Percentiles rank a stretch among this genome's conserved stretches.
Conservation (phyloP, 306 rosid species). For the Quercus robur region DNA sequence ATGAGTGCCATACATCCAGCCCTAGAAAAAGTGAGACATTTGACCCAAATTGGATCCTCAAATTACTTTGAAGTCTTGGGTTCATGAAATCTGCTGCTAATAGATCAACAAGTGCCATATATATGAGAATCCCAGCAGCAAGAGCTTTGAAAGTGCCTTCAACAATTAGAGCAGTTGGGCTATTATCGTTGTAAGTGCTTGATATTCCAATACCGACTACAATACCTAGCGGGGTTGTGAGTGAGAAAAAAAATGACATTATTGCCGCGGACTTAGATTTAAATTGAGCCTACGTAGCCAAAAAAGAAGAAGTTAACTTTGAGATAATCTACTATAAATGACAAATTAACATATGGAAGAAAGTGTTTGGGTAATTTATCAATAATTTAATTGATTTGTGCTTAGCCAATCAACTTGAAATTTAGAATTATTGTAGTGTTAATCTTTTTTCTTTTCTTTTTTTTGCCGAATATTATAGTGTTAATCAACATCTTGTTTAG, state of each 20-base stretch:
- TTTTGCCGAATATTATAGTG: too few species aligned
- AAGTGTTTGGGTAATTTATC: too few species aligned
- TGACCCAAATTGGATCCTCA: constrained; percentile 11
- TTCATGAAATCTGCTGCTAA: constrained; percentile 47
- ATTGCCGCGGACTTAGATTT: constrained; percentile 36
- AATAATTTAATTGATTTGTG: too few species aligned
- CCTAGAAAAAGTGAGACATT: constrained; percentile 28
- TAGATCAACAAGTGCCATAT: constrained; percentile 57
- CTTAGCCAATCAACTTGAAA: neutral
- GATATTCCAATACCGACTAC: constrained; percentile 54
- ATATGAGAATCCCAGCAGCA: constrained; percentile 72
- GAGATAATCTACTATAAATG: too few species aligned
- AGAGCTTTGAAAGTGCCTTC: constrained; percentile 56
- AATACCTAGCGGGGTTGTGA: constrained; percentile 67
- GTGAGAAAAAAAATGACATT: constrained; percentile 57
- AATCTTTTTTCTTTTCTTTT: too few species aligned
- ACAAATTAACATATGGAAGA: too few species aligned
- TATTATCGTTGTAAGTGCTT: constrained; percentile 37
- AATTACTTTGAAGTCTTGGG: constrained; percentile 28
- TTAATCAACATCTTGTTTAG: too few species aligned
- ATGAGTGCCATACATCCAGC: constrained; percentile 40
- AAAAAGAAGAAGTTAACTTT: too few species aligned
- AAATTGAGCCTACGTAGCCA: constrained; percentile 48
- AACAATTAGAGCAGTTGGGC: constrained; percentile 49
- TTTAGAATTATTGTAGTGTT: neutral